Evolutionary conservation across 2,329 filamentous ascomycete genomes (phyloP), one percentile per base, ranked within the genome.

Genomic region (Incumbomyces lentus): DNA sequence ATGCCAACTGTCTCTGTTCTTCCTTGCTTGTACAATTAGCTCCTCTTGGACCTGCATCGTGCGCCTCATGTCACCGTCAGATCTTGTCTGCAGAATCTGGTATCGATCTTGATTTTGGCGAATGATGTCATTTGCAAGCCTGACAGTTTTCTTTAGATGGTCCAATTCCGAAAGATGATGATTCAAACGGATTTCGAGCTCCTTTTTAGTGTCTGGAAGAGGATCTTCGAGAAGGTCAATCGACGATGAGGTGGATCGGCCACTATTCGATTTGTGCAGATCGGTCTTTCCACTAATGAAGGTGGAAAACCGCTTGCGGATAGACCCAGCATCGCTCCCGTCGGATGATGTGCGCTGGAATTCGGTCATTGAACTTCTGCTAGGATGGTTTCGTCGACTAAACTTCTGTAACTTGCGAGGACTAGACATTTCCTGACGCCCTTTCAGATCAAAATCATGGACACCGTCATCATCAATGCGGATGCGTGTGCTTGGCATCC

Each of bases 151-250:
- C 39, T 51, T 51, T 32, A 54, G 46, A 11, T 44, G 34, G 38
- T 54, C 52, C 12, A 54, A 48, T 22, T 49, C 46, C 19, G 52
- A 45, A 11, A 60, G 50, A 40, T 59, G 58, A 42, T 58, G 56
- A 46, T 60, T 60, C 34, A 58, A 37, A 16, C 55, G 47, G 14
- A 52, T 56, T 30, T 60, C 57, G 12, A 60, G 52, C 18, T 48
- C 52, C 17, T 34, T 30, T 14, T 43, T 35, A 31, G 56, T 53
- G 5, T 52, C n/a, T 6, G 56, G 55, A 2, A 59, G 46, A 12
- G 22, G 36, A 26, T 40, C 47, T 40, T 44, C 47, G 34, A 17
- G 22, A 19, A 40, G 44, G 44, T 44, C 33, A 48, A 41, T 32
- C 14, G 49, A 44, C 26, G 16, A 49, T 44, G 39, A 37, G 42